Base-by-base conservation (phyloP, 108 stramenopile genomes). In the Mayamaea pseudoterrestris region DNA sequence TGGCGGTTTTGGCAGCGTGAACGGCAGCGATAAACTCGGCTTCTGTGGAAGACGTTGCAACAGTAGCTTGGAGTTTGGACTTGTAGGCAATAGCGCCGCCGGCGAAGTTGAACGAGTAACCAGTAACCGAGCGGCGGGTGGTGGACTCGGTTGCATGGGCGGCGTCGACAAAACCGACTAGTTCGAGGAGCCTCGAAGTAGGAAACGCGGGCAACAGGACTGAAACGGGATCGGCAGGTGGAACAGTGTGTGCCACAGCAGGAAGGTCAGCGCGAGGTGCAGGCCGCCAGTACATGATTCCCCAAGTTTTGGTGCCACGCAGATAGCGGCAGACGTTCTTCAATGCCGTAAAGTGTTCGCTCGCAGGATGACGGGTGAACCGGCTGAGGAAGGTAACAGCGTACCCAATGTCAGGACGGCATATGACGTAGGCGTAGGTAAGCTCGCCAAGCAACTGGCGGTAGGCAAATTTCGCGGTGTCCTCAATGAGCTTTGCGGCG, bases 111-210 rank as follows among this genome's bases (percentile, higher is more conserved):
- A 22, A 18, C 27, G 32, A 30, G 13, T 57, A 41, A 0, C 71
- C 71, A 5, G 57, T 60, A 5, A 50, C 44, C 8, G 71, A 72
- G 2, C 66, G 61, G 12, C 71, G 55, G 1, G 39, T 58, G 41
- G 40, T 27, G 2, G 32, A 27, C 25, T 66, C 65, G 23, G 42
- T 35, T 17, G 53, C 70, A 46, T 62, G 54, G 27, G 54, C 57
- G 13, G 65, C 54, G 31, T 66, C 70, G 9, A 32, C 42, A 6
- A 30, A 55, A 0, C 56, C 9, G 27, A 37, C 32, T 3, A 57
- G 14, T 5, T n/a, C n/a, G n/a, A n/a, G n/a, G n/a, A n/a, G n/a
- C n/a, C n/a, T n/a, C n/a, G 7, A 20, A 30, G 43, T 9, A 7
- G 18, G 24, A 31, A 27, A 20, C 11, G 44, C 25, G 16, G 37